These are phyloP conservation scores for Colletotrichum melonis DNA, from an alignment of 2,329 filamentous ascomycete genomes.

Conservation along the genomic window DNA sequence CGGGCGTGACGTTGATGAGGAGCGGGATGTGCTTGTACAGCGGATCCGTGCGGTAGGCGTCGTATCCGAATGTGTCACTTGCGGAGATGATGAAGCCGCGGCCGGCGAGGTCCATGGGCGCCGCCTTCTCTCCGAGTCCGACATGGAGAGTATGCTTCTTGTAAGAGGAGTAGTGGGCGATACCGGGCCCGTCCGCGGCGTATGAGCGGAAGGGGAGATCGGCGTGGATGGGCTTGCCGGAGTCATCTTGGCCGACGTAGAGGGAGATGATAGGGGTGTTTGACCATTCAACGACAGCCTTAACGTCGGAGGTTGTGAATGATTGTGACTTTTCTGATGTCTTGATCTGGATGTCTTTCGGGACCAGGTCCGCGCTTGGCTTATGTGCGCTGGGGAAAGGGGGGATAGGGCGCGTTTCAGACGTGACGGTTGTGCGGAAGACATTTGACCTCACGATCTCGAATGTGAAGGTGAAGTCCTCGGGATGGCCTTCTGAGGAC, in stretches of 20 bases:
- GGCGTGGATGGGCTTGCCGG: conserved; percentile 65
- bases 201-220: conserved; percentile 77
- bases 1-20: conserved; percentile 73
- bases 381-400: conserved; percentile 70
- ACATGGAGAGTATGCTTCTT: conserved; percentile 73
- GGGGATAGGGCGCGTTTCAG: conserved; percentile 69
- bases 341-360: conserved; percentile 32
- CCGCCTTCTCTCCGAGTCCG: conserved; percentile 78
- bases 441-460: conserved; percentile 71
- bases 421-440: conserved; percentile 76
- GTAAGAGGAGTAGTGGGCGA: conserved; percentile 74
- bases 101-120: conserved; percentile 77
- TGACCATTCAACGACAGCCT: conserved; percentile 69
- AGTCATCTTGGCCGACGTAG: conserved; percentile 61
- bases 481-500: conserved; percentile 22
- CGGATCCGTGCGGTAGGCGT: conserved; percentile 76
- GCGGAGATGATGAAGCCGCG: conserved; percentile 74
- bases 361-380: conserved; percentile 41
- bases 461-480: conserved; percentile 69
- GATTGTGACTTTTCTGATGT: conserved; percentile 46
- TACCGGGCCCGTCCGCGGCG: conserved; percentile 67
- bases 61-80: conserved; percentile 80
- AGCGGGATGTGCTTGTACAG: conserved; percentile 82
- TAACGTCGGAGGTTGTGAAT: conserved; percentile 45
- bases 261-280: conserved; percentile 63